phyloP scores from a whole-genome alignment of 2,329 filamentous ascomycete species.

The Calycina herbarum region DNA sequence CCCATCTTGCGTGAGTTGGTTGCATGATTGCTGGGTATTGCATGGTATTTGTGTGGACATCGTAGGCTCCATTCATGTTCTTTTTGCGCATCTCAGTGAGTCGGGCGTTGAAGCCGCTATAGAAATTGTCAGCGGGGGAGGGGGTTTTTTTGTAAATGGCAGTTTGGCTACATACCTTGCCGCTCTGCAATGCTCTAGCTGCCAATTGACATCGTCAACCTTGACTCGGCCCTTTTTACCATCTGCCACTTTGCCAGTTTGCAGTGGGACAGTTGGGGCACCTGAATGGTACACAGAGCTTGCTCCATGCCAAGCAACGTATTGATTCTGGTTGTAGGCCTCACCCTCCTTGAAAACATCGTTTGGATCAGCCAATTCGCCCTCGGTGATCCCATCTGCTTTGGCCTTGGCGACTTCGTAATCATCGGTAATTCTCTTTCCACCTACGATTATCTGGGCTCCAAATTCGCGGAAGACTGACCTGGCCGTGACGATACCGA shows the following conservation, averaged over 20 bases:
- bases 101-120: constrained; percentile 78
- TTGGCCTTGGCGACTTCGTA: constrained; percentile 78
- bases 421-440: constrained; percentile 82
- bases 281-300: constrained; percentile 92
- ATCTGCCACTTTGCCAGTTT: constrained; percentile 70
- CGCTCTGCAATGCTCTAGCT: constrained; percentile 88
- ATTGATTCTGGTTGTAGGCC: constrained; percentile 98
- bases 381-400: constrained; percentile 78
- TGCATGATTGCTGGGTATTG: constrained; percentile 88
- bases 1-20: constrained; percentile 81
- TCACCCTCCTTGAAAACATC: constrained; percentile 78
- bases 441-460: constrained; percentile 88
- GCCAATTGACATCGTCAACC: constrained; percentile 94
- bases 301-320: constrained; percentile 97
- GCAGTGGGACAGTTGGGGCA: constrained; percentile 72
- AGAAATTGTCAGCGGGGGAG: background rate
- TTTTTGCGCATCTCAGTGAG: constrained; percentile 64
- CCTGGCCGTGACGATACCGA: constrained; percentile 92
- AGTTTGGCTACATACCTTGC: constrained; percentile 65
- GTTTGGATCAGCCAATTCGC: constrained; percentile 86
- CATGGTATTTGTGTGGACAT: constrained; percentile 90
- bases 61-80: constrained; percentile 79
- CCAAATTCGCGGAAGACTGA: constrained; percentile 98
- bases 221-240: constrained; percentile 82
- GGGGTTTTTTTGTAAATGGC: background rate